Evolutionary conservation across 2,329 filamentous ascomycete genomes (phyloP).

Genomic region (Colletotrichum liriopes): DNA sequence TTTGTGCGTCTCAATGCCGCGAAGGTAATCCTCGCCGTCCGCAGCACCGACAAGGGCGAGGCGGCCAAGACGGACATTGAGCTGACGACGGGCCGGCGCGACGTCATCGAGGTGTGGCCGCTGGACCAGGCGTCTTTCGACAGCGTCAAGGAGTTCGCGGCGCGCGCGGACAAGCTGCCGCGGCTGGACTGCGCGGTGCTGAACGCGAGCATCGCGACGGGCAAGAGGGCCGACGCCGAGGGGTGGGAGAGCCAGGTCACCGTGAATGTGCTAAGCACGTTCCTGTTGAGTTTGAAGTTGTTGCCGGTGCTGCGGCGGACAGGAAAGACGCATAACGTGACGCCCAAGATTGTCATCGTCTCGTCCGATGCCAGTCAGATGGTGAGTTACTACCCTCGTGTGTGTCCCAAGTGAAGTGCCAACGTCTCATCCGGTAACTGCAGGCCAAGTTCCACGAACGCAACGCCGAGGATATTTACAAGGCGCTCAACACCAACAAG

Average conservation of each 20-base stretch:
- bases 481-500: slow-evolving; percentile 50
- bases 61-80: slow-evolving; percentile 55
- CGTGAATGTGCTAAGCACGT: slow-evolving; percentile 64
- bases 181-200: slow-evolving; percentile 56
- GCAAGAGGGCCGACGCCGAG: slow-evolving; percentile 47
- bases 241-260: slow-evolving; percentile 61
- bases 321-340: slow-evolving; percentile 51
- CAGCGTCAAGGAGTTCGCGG: slow-evolving; percentile 53
- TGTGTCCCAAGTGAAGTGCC: neutral
- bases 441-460: slow-evolving; percentile 54
- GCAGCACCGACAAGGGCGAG: slow-evolving; percentile 57
- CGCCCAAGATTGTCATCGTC: slow-evolving; percentile 57
- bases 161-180: slow-evolving; percentile 48
- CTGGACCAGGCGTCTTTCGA: slow-evolving; percentile 57
- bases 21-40: slow-evolving; percentile 61
- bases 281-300: slow-evolving; percentile 60
- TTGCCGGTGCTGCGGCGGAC: slow-evolving; percentile 59
- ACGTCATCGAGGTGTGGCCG: slow-evolving; percentile 59
- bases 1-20: slow-evolving; percentile 56
- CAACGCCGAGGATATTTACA: slow-evolving; percentile 51
- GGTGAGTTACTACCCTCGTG: slow-evolving; percentile 32
- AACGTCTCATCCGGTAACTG: neutral
- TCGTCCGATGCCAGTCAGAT: slow-evolving; percentile 56
- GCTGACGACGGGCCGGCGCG: slow-evolving; percentile 30
- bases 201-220: slow-evolving; percentile 53